Evolutionary conservation across 1,284 basidiomycete genomes (phyloP).

Genomic region (Vanrija sp.): DNA sequence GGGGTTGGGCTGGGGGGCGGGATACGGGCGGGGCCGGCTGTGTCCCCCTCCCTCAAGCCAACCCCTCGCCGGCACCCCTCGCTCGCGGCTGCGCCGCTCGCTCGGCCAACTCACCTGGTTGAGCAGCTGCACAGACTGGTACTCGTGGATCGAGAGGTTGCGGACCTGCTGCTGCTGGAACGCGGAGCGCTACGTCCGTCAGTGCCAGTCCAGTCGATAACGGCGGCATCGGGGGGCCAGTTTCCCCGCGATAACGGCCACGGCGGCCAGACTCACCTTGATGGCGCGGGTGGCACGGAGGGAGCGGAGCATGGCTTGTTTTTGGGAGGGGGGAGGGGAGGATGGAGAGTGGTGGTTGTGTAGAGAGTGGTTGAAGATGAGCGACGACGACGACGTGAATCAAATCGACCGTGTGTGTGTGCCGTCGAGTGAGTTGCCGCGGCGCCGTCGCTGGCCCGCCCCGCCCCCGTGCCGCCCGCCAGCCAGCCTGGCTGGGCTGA

Average conservation of each 20-base stretch:
- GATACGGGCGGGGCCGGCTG: too few species aligned
- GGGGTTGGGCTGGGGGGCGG: too few species aligned
- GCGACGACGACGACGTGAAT: not conserved
- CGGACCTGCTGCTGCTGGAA: conserved; percentile 50
- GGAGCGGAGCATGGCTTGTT: conserved; percentile 15
- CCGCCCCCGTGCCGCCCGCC: too few species aligned
- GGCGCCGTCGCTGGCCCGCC: too few species aligned
- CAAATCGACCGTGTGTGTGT: too few species aligned
- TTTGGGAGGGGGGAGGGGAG: not conserved
- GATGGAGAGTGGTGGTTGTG: not conserved
- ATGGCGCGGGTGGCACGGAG: conserved; percentile 13
- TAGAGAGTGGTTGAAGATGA: not conserved
- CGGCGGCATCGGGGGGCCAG: not conserved
- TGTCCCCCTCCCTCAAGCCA: not conserved
- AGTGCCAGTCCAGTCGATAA: not conserved
- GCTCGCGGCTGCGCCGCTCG: not conserved
- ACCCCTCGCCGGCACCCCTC: too few species aligned
- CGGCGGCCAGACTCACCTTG: not conserved
- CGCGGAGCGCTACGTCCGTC: conserved; percentile 1
- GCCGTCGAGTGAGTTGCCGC: too few species aligned
- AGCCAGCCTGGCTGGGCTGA: too few species aligned
- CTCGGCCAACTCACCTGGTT: conserved; percentile 67
- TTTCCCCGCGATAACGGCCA: not conserved
- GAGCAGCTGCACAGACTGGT: conserved; percentile 91
- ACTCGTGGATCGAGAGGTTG: conserved; percentile 96